A percentile compares a stretch with the other conserved stretches of the same genome.
phyloP scores from a whole-genome alignment of 257 asterid genomes.

The Solanum etuberosum region DNA sequence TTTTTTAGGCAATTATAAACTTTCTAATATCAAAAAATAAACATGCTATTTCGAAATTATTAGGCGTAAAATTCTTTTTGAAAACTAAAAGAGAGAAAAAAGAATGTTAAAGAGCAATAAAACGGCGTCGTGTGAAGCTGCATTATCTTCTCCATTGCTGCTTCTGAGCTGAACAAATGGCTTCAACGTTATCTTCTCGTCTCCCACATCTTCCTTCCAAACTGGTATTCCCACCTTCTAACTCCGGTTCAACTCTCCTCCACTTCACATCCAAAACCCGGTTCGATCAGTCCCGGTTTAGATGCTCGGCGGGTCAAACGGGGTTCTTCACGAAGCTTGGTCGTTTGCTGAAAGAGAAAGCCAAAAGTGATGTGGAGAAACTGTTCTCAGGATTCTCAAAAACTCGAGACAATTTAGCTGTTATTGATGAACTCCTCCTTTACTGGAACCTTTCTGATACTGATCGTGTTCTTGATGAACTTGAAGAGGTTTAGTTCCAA shows the following conservation, averaged over 20 bases:
- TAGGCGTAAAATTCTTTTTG: not conserved
- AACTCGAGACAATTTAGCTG: slow-evolving; percentile 85
- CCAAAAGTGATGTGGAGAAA: slow-evolving; percentile 86
- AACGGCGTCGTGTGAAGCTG: slow-evolving; percentile 4
- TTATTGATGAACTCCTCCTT: slow-evolving; percentile 77
- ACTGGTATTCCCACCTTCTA: slow-evolving; percentile 9
- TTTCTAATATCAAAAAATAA: not conserved
- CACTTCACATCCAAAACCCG: slow-evolving; percentile 7
- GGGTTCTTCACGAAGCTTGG: slow-evolving; percentile 88
- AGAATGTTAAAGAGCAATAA: not conserved
- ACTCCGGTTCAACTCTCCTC: slow-evolving; percentile 18
- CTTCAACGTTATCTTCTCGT: slow-evolving; percentile 36
- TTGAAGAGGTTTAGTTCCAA: slow-evolving; percentile 59
- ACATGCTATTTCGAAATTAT: not conserved
- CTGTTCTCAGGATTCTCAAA: slow-evolving; percentile 80
- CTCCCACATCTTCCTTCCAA: slow-evolving; percentile 31
- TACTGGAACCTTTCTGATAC: slow-evolving; percentile 95
- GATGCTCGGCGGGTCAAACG: slow-evolving; percentile 66
- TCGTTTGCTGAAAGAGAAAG: slow-evolving; percentile 82
- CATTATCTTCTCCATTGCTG: slow-evolving; percentile 3
- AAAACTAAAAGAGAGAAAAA: not conserved
- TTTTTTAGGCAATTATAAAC: no score
- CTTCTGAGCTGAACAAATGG: slow-evolving; percentile 9
- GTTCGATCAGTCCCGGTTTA: slow-evolving; percentile 26
- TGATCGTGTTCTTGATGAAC: slow-evolving; percentile 78